A percentile compares a stretch with the other conserved stretches of the same genome.
Evolutionary conservation across 192 early-diverging fungal genomes (phyloP).

Genomic region (Kappamyces sp.): DNA sequence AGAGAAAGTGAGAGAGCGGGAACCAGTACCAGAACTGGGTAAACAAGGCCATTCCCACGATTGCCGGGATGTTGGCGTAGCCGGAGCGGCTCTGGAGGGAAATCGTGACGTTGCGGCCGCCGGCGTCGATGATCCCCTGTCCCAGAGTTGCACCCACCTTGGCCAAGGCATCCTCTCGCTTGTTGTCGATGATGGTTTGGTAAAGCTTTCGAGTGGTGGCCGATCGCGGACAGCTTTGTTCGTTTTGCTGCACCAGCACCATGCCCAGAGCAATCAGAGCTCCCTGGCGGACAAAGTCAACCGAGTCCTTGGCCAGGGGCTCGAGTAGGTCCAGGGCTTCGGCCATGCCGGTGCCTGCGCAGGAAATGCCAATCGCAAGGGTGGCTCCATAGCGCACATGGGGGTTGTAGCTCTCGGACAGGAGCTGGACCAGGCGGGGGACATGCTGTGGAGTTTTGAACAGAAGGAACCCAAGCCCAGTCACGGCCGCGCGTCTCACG

Average conservation of each 20-base stretch:
- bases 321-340: constrained; percentile 92
- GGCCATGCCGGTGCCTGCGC: constrained; percentile 87
- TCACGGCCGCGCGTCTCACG: constrained; percentile 98
- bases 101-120: constrained; percentile 96
- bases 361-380: constrained; percentile 93
- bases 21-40: constrained; percentile 99
- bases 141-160: constrained; percentile 94
- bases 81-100: constrained; percentile 82
- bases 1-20: constrained; percentile 92
- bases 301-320: constrained; percentile 94
- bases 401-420: constrained; percentile 97
- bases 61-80: constrained; percentile 86
- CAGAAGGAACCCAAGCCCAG: constrained; percentile 90
- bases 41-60: constrained; percentile 98
- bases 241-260: constrained; percentile 95
- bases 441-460: constrained; percentile 92
- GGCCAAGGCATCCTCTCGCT: constrained; percentile 87
- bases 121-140: constrained; percentile 98
- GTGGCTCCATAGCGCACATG: constrained; percentile 97
- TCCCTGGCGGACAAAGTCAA: constrained; percentile 97
- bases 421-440: constrained; percentile 94
- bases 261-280: constrained; percentile 92
- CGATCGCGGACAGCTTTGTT: constrained; percentile 47
- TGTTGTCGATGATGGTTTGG: constrained; percentile 81
- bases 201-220: constrained; percentile 81